A percentile compares a stretch with the other conserved stretches of the same genome.
Evolutionary conservation across 129 eudicot genomes (phyloP).

Genomic region (Mikania micrantha): DNA sequence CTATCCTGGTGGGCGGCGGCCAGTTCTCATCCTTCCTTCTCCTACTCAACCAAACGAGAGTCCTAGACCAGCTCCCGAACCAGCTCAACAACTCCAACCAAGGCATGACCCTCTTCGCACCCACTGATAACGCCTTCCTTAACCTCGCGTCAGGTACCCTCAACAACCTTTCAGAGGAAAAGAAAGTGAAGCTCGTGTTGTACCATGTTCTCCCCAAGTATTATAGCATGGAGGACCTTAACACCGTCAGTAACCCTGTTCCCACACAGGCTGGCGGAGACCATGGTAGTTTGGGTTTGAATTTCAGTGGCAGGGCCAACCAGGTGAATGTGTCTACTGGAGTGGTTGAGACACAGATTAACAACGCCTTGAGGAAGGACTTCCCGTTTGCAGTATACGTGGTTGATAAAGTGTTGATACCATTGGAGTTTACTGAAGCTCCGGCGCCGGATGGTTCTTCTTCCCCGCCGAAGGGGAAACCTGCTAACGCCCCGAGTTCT

Average conservation of each 20-base stretch:
- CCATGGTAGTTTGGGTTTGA: constrained; percentile 41
- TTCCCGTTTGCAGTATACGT: constrained; percentile 66
- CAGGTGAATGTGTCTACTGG: constrained; percentile 72
- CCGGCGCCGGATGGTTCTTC: constrained; percentile 46
- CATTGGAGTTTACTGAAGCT: constrained; percentile 32
- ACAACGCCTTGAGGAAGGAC: constrained; percentile 44
- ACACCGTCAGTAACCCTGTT: constrained; percentile 71
- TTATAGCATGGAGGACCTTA: constrained; percentile 37
- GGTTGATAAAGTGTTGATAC: constrained; percentile 62
- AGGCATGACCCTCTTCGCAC: constrained; percentile 86
- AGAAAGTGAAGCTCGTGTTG: constrained; percentile 56
- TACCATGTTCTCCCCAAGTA: constrained; percentile 62
- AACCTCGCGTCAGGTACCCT: constrained; percentile 67
- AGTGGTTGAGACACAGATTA: constrained; percentile 28
- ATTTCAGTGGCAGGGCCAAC: constrained; percentile 39
- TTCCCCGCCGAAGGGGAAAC: constrained; percentile 2
- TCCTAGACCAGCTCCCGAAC: constrained; percentile 47
- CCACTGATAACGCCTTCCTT: constrained; percentile 75
- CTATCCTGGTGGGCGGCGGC: constrained; percentile 48
- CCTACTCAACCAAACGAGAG: constrained; percentile 45
- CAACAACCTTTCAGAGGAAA: constrained; percentile 38
- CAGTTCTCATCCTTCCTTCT: constrained; percentile 49
- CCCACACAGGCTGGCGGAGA: constrained; percentile 56
- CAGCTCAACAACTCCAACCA: constrained; percentile 67
- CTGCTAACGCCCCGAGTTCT: constrained; percentile 20